phyloP scores from a whole-genome alignment of 768 basidiomycete species.

The Myochromella boudieri region DNA sequence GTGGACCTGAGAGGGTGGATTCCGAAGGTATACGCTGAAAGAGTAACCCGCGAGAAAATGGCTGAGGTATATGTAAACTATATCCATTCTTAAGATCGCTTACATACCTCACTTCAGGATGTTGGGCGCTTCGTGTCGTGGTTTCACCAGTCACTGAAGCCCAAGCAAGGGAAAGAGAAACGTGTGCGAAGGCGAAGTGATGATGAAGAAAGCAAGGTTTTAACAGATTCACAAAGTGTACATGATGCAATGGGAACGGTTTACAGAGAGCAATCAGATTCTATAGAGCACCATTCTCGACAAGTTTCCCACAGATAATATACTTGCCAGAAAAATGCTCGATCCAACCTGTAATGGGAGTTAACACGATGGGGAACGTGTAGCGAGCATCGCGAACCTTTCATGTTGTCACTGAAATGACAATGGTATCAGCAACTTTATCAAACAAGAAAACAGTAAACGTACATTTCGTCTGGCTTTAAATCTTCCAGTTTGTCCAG shows the following conservation, averaged over 20 bases:
- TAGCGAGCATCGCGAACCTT: constrained; percentile 43
- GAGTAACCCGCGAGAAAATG: constrained; percentile 46
- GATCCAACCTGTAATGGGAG: constrained; percentile 68
- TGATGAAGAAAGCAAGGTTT: background rate
- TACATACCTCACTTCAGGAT: constrained; percentile 4
- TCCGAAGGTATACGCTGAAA: constrained; percentile 48
- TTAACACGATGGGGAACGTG: constrained; percentile 2
- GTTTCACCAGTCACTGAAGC: background rate
- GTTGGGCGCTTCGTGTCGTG: background rate
- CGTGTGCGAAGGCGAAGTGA: background rate
- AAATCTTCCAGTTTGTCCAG: constrained; percentile 84
- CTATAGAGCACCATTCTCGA: constrained; percentile 69
- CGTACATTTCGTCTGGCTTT: constrained; percentile 79
- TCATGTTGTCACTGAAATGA: constrained; percentile 82
- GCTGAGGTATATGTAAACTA: constrained; percentile 38
- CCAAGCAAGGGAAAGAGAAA: background rate
- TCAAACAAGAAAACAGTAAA: constrained; percentile 12
- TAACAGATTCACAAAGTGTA: constrained; percentile 2
- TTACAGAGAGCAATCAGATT: constrained; percentile 13
- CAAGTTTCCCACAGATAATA: constrained; percentile 84
- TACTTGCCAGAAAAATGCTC: constrained; percentile 94
- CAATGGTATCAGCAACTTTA: constrained; percentile 7
- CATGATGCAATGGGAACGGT: background rate
- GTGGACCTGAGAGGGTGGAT: constrained; percentile 57
- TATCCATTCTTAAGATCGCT: background rate